Evolutionary conservation across 2,329 filamentous ascomycete species (phyloP), one percentile per base, ranked within the genome.

Genomic region (Phaeoacremonium minimum): DNA sequence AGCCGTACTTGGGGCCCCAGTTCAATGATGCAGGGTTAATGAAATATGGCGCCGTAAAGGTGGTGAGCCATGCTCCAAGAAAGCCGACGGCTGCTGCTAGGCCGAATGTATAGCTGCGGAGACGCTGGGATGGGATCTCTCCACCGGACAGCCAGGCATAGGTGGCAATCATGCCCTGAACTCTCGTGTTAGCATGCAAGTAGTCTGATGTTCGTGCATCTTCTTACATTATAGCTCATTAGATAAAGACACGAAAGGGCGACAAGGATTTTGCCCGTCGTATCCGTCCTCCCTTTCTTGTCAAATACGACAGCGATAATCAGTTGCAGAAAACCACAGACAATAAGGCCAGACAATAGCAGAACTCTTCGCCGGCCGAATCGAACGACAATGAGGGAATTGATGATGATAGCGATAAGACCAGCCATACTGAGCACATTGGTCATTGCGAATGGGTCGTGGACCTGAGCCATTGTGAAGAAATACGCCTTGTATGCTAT

Each of bases 1-100:
- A 75, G 3, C 70, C 64, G 42, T 75, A 74, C 42, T 65, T 61
- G 0, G 70, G 69, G 3, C 54, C 70, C 71, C 71, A 76, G 40
- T 70, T 66, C 36, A 76, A 52, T 4, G 64, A 51, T 15, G 57
- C 55, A 0, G 69, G 67, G 43, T 75, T 74, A 47, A 75, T 73
- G 45, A 75, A 75, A 49, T 75, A 75, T 2, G 69, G 71, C 6
- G 70, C 69, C 0, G 71, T 74, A 44, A 74, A 75, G 0, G 68
- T 71, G 0, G 67, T 67, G 7, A 69, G 56, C 70, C 70, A 74
- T 7, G 68, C 71, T 6, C 63, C 66, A 14, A 72, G 52, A 45
- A 74, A 75, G 3, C 63, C 68, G 14, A 67, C 53, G 3, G 67
- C 65, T 6, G 70, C 63, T 4, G 68, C 68, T 14, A 67, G 51